Evolutionary conservation across 1,139 yeast species (phyloP), one percentile per base, ranked within the genome.

Genomic region (Hansenula sp.): DNA sequence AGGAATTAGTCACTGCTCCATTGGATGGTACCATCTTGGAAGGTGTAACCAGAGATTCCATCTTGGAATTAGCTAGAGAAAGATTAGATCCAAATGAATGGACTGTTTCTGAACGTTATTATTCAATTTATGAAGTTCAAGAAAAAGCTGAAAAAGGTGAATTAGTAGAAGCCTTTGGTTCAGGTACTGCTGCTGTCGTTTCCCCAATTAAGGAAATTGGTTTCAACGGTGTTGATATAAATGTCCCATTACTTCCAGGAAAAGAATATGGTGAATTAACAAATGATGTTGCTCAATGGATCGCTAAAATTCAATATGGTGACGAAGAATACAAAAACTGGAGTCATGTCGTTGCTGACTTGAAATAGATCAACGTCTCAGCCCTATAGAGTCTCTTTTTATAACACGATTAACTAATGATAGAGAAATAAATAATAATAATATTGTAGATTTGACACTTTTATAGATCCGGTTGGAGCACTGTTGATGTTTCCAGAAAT

Each of bases 141-240:
- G 89, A 85, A 55, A 79, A 78, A 56, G 83, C 96, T 37, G 69
- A 66, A 32, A 78, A 80, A 62, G 96, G 96, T 43, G 83, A 85
- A 61, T 75, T 92, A 57, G 77, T 89, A 10, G 97, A 92, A 70
- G 96, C 96, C 13, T 92, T 92, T 59, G 98, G 98, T 53, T 74
- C 96, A 17, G 97, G 98, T 57, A 92, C 98, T 41, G 97, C 98
- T 42, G 97, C 97, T 32, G 80, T 90, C 60, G 97, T 92, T 36
- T 81, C 96, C 30, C 97, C 97, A 52, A 88, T 92, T 59, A 79
- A 84, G 64, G 84, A 77, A 54, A 86, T 92, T 59, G 92, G 90
- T 44, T 92, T 79, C 77, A 72, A 75, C 46, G 92, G 83, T 41
- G 66, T 80, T 55, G 74, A 74, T 44, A 88, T 90, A 52, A 51